Evolutionary conservation across 2,329 filamentous ascomycete species (phyloP).

Genomic region (Saccharata proteae): DNA sequence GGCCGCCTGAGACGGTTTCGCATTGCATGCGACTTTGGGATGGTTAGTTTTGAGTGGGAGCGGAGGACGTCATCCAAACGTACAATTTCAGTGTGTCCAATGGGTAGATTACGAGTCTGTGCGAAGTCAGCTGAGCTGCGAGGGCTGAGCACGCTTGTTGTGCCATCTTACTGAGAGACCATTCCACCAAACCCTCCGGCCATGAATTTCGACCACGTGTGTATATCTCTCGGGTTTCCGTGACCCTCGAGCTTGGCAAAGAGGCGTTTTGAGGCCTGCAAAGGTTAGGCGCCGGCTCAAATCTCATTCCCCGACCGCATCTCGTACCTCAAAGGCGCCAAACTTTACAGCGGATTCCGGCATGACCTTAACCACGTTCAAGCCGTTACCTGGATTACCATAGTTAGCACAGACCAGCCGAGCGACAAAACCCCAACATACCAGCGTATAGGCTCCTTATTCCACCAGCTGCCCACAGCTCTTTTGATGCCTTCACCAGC

Average conservation of each 20-base stretch:
- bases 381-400: constrained; percentile 67
- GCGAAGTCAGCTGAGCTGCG: too few species aligned
- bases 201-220: constrained; percentile 75
- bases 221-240: constrained; percentile 65
- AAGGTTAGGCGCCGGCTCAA: constrained; percentile 9
- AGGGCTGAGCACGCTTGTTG: constrained; percentile 5
- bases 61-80: constrained; percentile 16
- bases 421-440: too few species aligned
- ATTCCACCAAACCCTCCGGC: constrained; percentile 88
- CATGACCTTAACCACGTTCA: constrained; percentile 97
- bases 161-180: constrained; percentile 80
- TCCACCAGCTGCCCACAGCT: constrained; percentile 77
- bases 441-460: constrained; percentile 85
- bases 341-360: constrained; percentile 98
- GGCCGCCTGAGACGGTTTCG: constrained; percentile 76
- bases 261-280: constrained; percentile 68
- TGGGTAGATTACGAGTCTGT: constrained; percentile 81
- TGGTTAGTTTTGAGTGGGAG: constrained; percentile 10
- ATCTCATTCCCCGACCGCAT: background rate
- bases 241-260: constrained; percentile 83
- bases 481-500: constrained; percentile 59
- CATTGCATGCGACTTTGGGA: constrained; percentile 66
- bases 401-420: constrained; percentile 12
- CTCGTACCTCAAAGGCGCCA: constrained; percentile 71
- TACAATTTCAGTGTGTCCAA: constrained; percentile 71